A percentile compares a stretch with the other conserved stretches of the same genome.
These are phyloP conservation scores for Aspergillus tubingensis DNA, from an alignment of 2,329 filamentous ascomycete genomes.

Conservation along the genomic window DNA sequence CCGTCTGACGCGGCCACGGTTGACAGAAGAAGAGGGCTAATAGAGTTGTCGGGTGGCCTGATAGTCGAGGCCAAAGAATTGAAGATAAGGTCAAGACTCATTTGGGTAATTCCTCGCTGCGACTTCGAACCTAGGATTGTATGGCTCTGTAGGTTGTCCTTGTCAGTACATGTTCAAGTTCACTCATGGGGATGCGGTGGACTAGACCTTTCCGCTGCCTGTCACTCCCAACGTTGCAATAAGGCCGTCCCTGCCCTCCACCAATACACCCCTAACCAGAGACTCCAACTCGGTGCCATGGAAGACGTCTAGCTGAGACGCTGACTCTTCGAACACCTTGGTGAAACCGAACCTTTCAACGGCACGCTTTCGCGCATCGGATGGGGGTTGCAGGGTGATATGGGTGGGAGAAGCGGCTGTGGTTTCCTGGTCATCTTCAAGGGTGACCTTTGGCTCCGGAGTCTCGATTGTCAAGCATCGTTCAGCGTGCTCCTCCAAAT, in stretches of 20 bases:
- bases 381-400: constrained; percentile 76
- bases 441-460: constrained; percentile 39
- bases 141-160: constrained; percentile 67
- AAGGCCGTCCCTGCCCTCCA: constrained; percentile 82
- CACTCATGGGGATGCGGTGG: neutral
- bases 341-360: constrained; percentile 96
- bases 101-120: constrained; percentile 87
- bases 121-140: constrained; percentile 87
- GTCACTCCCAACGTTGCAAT: constrained; percentile 92
- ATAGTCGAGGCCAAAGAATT: constrained; percentile 74
- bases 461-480: constrained; percentile 79
- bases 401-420: constrained; percentile 57
- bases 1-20: constrained; percentile 76
- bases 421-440: constrained; percentile 35
- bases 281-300: constrained; percentile 72
- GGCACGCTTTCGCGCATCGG: constrained; percentile 78
- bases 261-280: constrained; percentile 78
- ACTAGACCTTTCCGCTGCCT: constrained; percentile 89
- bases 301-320: constrained; percentile 84
- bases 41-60: constrained; percentile 57
- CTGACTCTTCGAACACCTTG: constrained; percentile 83
- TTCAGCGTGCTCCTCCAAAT: constrained; percentile 48
- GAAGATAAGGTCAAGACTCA: constrained; percentile 87
- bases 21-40: constrained; percentile 64
- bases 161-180: constrained; percentile 14